Conservation (phyloP, 2,329 filamentous ascomycete species). For the Cladosporium cucumerinum region DNA sequence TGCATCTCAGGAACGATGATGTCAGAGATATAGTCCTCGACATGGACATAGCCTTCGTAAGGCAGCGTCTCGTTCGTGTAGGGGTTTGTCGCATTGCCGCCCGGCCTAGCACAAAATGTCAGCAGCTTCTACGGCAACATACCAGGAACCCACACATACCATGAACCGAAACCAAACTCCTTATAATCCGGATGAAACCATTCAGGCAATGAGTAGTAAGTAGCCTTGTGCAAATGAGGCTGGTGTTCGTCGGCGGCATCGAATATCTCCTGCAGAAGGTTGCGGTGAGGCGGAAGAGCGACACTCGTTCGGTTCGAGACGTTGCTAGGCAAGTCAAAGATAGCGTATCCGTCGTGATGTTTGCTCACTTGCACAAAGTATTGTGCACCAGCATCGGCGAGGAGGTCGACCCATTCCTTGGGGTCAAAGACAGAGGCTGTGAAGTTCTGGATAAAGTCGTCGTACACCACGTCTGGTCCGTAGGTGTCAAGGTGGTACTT, state of each 20-base stretch:
- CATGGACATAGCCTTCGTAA: slow-evolving; percentile 44
- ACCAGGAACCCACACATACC: slow-evolving; percentile 18
- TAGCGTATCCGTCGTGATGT: slow-evolving; percentile 48
- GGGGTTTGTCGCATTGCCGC: slow-evolving; percentile 44
- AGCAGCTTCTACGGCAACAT: background rate
- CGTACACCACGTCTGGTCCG: slow-evolving; percentile 52
- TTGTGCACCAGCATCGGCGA: slow-evolving; percentile 51
- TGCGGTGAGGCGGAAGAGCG: slow-evolving; percentile 39
- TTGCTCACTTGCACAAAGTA: slow-evolving; percentile 47
- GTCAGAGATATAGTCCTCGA: slow-evolving; percentile 42
- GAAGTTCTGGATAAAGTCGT: slow-evolving; percentile 55
- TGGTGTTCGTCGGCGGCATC: slow-evolving; percentile 43
- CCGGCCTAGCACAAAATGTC: slow-evolving; percentile 28
- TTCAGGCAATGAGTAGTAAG: slow-evolving; percentile 47
- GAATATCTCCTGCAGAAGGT: slow-evolving; percentile 44
- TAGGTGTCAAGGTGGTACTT: slow-evolving; percentile 52
- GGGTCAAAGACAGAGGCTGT: slow-evolving; percentile 50
- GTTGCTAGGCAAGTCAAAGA: slow-evolving; percentile 43
- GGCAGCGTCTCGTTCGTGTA: slow-evolving; percentile 43
- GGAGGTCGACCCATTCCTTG: slow-evolving; percentile 53
- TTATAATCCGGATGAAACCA: slow-evolving; percentile 47
- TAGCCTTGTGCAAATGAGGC: slow-evolving; percentile 43
- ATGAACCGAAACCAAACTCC: slow-evolving; percentile 40
- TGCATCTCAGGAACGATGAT: slow-evolving; percentile 46
- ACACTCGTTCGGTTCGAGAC: slow-evolving; percentile 43